Base-by-base conservation (phyloP, 2,329 filamentous ascomycete genomes). In the Colletotrichum sp. region DNA sequence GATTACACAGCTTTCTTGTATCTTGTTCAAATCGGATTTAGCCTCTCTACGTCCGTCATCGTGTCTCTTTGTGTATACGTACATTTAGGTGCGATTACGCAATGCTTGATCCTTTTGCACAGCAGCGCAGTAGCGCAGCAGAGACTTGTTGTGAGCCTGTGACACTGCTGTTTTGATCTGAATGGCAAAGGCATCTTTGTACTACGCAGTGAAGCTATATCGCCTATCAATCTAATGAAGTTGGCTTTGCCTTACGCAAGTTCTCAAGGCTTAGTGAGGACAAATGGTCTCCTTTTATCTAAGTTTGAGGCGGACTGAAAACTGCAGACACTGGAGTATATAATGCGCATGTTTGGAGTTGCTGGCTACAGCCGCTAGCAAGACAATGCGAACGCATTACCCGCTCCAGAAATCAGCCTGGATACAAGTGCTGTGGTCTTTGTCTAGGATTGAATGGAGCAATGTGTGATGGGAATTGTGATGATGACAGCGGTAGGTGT, bases 201-300 rank as follows among this genome's bases (percentile, higher is more conserved):
- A 22, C 43, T 2, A n/a, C 3, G 43, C 12, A 13, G n/a, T 6
- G 2, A 52, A 52, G n/a, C 43, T 13, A 52, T 5, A 25, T 52
- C 0, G n/a, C 43, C 18, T 22, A 7, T 5, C 6, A 13, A 18
- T 13, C 8, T 8, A 16, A 39, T 18, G 34, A 36, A 15, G 6
- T 6, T 5, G 3, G 5, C 8, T 6, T 48, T 7, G 3, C 22
- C 6, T 13, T 8, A 7, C 2, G 6, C 4, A 0, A 12, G 10
- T 52, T 52, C 10, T 22, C 6, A 5, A 13, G 1, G 1, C n/a
- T 25, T 0, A 52, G 10, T 25, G 10, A 13, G 43, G n/a, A 52
- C 1, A 22, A 22, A 25, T 13, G 2, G 12, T 12, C n/a, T 22
- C n/a, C 43, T 13, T 12, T 48, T 13, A 48, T 48, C n/a, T 13